These are phyloP conservation scores for Trichoderma sp. DNA, from an alignment of 2,329 filamentous ascomycete genomes.

Conservation along the genomic window DNA sequence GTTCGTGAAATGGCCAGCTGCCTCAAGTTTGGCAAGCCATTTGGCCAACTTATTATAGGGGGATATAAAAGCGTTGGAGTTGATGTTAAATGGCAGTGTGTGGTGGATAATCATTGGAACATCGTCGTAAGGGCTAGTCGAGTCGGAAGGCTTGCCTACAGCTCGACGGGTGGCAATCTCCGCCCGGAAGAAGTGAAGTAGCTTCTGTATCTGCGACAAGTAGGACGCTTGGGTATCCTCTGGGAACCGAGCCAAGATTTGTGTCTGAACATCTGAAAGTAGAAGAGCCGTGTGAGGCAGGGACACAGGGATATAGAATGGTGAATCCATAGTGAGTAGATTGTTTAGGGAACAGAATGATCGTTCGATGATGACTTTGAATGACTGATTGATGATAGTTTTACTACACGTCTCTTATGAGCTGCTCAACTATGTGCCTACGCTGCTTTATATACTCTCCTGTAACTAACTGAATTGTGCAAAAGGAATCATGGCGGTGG, in stretches of 20 bases:
- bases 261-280: conserved; percentile 8
- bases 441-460: too few relatives aligned
- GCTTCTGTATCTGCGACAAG: background rate
- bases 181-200: background rate
- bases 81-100: background rate
- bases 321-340: too few relatives aligned
- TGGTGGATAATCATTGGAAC: conserved; percentile 8
- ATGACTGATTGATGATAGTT: too few relatives aligned
- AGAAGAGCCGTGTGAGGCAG: background rate
- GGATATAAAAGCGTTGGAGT: conserved; percentile 3
- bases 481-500: too few relatives aligned
- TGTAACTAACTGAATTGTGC: too few relatives aligned
- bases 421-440: too few relatives aligned
- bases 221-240: background rate
- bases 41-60: conserved; percentile 8
- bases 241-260: background rate
- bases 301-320: background rate
- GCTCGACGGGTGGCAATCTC: background rate
- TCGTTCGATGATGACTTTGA: too few relatives aligned
- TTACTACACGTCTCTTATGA: too few relatives aligned
- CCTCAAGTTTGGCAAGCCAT: background rate
- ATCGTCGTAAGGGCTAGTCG: background rate
- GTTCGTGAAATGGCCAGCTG: background rate
- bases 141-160: background rate
- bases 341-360: too few relatives aligned